Evolutionary conservation across 805 yeast genomes (phyloP).

Genomic region (Scheffersomyces lignosus): DNA sequence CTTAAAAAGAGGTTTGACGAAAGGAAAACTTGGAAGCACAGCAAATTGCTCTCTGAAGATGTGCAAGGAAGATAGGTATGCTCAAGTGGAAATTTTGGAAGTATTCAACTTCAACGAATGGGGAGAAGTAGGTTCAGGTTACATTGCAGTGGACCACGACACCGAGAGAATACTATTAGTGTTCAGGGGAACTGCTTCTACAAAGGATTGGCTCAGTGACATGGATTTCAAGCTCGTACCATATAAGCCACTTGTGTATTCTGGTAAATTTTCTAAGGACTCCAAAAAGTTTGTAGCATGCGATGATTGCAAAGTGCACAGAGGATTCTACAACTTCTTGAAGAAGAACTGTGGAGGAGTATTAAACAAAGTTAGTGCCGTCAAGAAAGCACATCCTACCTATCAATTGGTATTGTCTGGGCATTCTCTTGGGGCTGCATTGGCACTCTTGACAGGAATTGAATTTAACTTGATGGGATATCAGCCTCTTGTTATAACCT

Average conservation of each 20-base stretch:
- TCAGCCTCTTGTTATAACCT: conserved; percentile 55
- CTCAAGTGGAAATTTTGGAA: conserved; percentile 34
- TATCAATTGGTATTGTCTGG: conserved; percentile 60
- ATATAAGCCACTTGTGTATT: conserved; percentile 46
- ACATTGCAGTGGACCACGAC: conserved; percentile 49
- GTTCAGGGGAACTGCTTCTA: conserved; percentile 64
- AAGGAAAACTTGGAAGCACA: conserved; percentile 22
- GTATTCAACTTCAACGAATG: conserved; percentile 42
- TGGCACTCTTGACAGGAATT: conserved; percentile 61
- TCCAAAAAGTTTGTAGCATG: conserved; percentile 30
- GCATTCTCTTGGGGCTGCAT: conserved; percentile 77
- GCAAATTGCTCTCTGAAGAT: conserved; percentile 23
- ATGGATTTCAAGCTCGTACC: conserved; percentile 46
- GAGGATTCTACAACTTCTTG: conserved; percentile 58
- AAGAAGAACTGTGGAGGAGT: conserved; percentile 40
- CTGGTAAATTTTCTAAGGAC: conserved; percentile 1
- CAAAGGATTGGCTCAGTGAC: conserved; percentile 64
- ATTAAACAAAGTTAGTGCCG: conserved; percentile 31
- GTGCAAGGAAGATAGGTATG: conserved; percentile 21
- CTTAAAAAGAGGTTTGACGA: conserved; percentile 26
- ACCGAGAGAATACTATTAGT: conserved; percentile 46
- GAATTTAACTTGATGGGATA: conserved; percentile 58
- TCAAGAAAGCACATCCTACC: conserved; percentile 40
- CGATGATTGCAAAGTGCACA: conserved; percentile 56
- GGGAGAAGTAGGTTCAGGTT: conserved; percentile 55